Evolutionary conservation across 306 rosid species (phyloP).

Genomic region (Trifolium repens): DNA sequence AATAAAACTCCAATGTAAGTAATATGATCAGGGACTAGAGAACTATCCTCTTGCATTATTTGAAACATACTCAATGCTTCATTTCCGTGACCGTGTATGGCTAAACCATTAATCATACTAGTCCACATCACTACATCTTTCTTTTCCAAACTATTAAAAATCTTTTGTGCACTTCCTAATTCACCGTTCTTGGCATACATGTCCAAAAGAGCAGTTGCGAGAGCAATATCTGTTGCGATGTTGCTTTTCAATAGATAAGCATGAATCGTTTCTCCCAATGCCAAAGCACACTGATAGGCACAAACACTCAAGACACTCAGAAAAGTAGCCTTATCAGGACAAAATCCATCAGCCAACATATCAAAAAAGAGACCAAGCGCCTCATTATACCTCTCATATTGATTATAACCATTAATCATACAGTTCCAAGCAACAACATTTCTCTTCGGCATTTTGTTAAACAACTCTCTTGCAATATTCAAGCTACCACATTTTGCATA

Average conservation of each 20-base stretch:
- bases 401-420: conserved; percentile 68
- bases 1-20: conserved; percentile 70
- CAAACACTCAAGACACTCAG: conserved; percentile 61
- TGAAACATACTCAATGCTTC: conserved; percentile 66
- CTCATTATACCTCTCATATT: conserved; percentile 54
- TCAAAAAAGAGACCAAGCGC: conserved; percentile 54
- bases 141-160: conserved; percentile 55
- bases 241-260: conserved; percentile 54
- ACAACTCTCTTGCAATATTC: conserved; percentile 60
- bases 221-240: conserved; percentile 46
- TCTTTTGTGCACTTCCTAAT: conserved; percentile 50
- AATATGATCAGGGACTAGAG: conserved; percentile 61
- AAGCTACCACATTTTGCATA: conserved; percentile 78
- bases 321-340: conserved; percentile 63
- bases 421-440: conserved; percentile 72
- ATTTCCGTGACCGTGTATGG: conserved; percentile 66
- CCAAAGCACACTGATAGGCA: conserved; percentile 54
- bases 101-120: conserved; percentile 70
- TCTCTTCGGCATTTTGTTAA: conserved; percentile 66
- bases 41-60: conserved; percentile 67
- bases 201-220: conserved; percentile 69
- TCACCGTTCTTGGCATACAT: conserved; percentile 83
- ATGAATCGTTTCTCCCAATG: conserved; percentile 69
- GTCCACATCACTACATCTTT: conserved; percentile 81
- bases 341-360: conserved; percentile 50